Base-by-base conservation (phyloP, 768 basidiomycete genomes). In the Ephemerocybe angulata region DNA sequence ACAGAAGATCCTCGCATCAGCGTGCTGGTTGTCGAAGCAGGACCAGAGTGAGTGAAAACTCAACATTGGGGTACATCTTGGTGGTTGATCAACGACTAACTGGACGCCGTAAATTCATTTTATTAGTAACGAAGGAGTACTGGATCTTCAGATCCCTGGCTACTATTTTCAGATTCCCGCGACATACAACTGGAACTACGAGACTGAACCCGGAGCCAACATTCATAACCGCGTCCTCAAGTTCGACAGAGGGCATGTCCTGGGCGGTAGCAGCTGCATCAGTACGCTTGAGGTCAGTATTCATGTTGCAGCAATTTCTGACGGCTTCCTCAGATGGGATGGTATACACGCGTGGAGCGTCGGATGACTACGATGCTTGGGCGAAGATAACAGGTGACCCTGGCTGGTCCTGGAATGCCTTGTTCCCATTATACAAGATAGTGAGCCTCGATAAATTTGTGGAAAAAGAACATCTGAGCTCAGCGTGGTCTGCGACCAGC, bases 331-430 rank as follows among this genome's bases (percentile, higher is more conserved):
- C 29, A 68, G 67, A 68, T 51, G 60, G 43, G 1, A 60, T 67
- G 62, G 58, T 60, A 2, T 71, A 67, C 38, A 70, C 64, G 2
- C 62, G 68, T 2, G 74, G 74, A 4, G 64, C 68, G 3, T 52
- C 48, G 3, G 70, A 71, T 15, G 83, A 84, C 58, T 85, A 75
- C 52, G 78, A 85, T 55, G 76, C 78, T 55, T 80, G 77, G 66
- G 80, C 76, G 0, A 42, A 59, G 1, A 65, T 76, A 21, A 67
- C 72, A 12, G 81, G 76, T 7, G 79, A 83, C 35, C 51, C 69
- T 1, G 72, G 72, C 4, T 85, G 84, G 83, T 58, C 60, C 1
- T 67, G 66, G 63, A 54, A 55, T 2, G 58, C 50, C 7, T 51
- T 71, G 27, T 52, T 59, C n/a, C 59, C 64, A 19, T 69, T 65